Base-by-base conservation (phyloP, 441 rosid species). In the Syzygium malaccense region DNA sequence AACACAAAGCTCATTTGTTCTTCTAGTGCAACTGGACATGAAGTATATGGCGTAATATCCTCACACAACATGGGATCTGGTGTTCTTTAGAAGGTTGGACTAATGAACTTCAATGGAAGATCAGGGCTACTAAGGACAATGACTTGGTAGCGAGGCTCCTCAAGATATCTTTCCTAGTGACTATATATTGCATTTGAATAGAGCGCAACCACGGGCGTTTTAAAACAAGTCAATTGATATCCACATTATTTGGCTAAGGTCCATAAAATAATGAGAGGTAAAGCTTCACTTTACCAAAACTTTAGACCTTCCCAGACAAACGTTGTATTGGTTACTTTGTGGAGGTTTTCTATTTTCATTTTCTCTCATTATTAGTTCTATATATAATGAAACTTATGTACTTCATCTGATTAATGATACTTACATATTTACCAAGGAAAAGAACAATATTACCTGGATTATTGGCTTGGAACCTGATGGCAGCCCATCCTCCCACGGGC, bases 401-500 rank as follows among this genome's bases (percentile, higher is more conserved):
- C 41, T 15, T 30, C 71, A n/a, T 62, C 71, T 62, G 10, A 62
- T n/a, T n/a, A 62, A 62, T n/a, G 17, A 62, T n/a, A n/a, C 71
- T 62, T n/a, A 4, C 19, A n/a, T 28, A 60, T 14, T 12, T 60
- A 60, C 66, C 3, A n/a, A n/a, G n/a, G n/a, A n/a, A 15, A 6
- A 28, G 1, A 79, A 6, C 4, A 25, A 80, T 53, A 49, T 8
- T 84, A 96, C 99, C 99, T 88, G 99, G 99, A 87, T 96, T 98
- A 88, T 96, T 55, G 20, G 98, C 99, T 4, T 13, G 91, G 94
- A 97, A 96, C 88, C 99, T 93, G 68, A 90, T 91, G 55, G 93
- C 98, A 26, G 98, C 97, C 99, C 99, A 96, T 26, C 99, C 98
- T 66, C 98, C 99, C 3, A 91, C 97, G 0, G 97, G 99, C 7